These are phyloP conservation scores for Lenzites betulinus DNA, from an alignment of 768 basidiomycete genomes.

Conservation along the genomic window DNA sequence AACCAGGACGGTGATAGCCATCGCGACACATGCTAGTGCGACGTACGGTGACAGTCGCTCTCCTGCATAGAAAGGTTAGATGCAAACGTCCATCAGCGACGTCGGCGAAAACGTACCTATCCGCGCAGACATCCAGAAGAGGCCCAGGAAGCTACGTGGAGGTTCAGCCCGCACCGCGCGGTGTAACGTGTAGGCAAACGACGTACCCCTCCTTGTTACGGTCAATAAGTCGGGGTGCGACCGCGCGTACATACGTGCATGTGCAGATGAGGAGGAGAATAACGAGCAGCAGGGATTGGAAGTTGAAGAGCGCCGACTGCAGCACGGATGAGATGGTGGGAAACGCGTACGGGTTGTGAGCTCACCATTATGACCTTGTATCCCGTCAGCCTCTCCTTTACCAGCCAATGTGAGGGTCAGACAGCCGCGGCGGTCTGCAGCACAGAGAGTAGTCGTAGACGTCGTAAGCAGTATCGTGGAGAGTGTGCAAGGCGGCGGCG, in stretches of 20 bases:
- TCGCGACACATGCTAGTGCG: conserved; percentile 85
- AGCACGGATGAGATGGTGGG: neutral
- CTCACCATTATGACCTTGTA: neutral
- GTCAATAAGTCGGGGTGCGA: conserved; percentile 88
- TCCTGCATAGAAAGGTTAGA: conserved; percentile 53
- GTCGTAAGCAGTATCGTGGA: neutral
- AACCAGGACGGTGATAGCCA: conserved; percentile 77
- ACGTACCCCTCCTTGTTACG: conserved; percentile 90
- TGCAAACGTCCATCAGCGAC: too few species aligned
- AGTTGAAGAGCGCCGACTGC: conserved; percentile 96
- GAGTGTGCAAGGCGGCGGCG: neutral
- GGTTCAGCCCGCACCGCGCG: neutral
- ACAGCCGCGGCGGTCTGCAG: neutral
- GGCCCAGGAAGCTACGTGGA: conserved; percentile 71
- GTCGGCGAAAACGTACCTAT: conserved; percentile 80
- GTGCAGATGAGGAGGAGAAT: conserved; percentile 95
- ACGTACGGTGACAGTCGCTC: conserved; percentile 97
- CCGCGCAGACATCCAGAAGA: conserved; percentile 94
- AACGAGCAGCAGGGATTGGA: conserved; percentile 92
- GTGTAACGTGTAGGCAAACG: neutral
- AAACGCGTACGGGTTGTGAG: neutral
- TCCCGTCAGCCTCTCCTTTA: too few species aligned
- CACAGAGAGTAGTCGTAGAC: neutral
- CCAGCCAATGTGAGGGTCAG: too few species aligned
- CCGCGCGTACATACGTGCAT: conserved; percentile 91